Evolutionary conservation across 2,329 filamentous ascomycete genomes (phyloP), one percentile per base, ranked within the genome.

Genomic region (Cladobotryum protrusum): DNA sequence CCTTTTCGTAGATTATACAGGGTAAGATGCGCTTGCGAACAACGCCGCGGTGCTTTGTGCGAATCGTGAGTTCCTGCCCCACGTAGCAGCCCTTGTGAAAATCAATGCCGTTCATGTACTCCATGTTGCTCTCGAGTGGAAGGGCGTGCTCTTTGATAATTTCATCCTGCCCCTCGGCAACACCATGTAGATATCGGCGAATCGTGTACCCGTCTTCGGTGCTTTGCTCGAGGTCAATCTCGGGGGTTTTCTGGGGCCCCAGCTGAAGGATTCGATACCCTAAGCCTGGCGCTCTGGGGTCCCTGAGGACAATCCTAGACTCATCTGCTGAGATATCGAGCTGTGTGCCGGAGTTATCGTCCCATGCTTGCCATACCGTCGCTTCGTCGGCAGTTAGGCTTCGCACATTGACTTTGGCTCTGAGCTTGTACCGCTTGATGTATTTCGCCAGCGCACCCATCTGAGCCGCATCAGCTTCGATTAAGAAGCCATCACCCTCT

Each of bases 41-140:
- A 14, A 99, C 89, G 18, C 93, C 93, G 12, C 87, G 91, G 69
- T 99, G 93, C 65, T 91, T 86, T 1, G 93, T 99, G 39, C 93
- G 85, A 57, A 97, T 96, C 1, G 93, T 97, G 56, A 99, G 78
- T 68, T 99, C 93, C 70, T 99, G 93, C 0, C 93, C 93, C 7
- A 97, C 82, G 67, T 99, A 99, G 70, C 93, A 99, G 7, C 93
- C 93, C 72, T 99, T 99, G 63, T 83, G 83, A 72, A 93, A 99
- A 69, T 96, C 89, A 57, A 99, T 85, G 20, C 83, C 93, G 43
- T 81, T 79, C 77, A 88, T 88, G 52, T 88, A 72, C 68, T 99
- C 93, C 65, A 97, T 78, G 66, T 96, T 96, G 63, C 78, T 85
- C 69, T 97, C 92, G 67, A 91, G 85, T 1, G 93, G 92, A 48